Evolutionary conservation across 768 basidiomycete species (phyloP), one percentile per base, ranked within the genome.

Genomic region (Termitomyces sp.): DNA sequence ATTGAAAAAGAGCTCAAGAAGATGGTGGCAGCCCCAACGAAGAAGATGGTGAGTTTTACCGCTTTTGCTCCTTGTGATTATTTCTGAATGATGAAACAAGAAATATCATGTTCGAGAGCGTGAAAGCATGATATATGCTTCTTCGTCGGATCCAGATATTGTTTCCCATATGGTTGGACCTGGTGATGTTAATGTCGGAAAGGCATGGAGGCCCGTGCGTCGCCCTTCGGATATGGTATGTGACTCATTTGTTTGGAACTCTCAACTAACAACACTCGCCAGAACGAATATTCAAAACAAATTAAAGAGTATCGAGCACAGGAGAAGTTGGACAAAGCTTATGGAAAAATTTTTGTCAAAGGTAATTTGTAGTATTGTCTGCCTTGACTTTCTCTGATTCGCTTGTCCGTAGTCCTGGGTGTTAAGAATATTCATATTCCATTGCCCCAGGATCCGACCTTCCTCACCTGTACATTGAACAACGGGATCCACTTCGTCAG

Each of bases 401-500:
- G n/a, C 23, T 48, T 33, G 8, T 15, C 23, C 68, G 26, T 66
- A 96, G 95, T 98, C 23, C 68, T 91, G 35, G 85, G 86, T 37
- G 78, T 94, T 56, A 88, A 82, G 63, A 81, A 79, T 47, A 75
- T 97, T 38, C 76, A 81, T 54, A 73, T 97, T 33, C 94, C 95
- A 0, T 62, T 98, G 31, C 95, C 94, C 0, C 72, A 74, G n/a
- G 78, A 91, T 60, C 71, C 81, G 0, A 94, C 94, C 0, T 78
- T 75, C 28, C 74, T 97, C 57, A 87, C 86, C 10, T 92, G 92
- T 68, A 93, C 92, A 0, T 77, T 98, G 59, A 97, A 98, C 71
- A 98, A 98, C 64, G 95, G 94, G 8, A 95, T 98, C 50, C 94
- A 97, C 70, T 94, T 89, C 61, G 95, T 98, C 37, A 91, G 90